Evolutionary conservation across 805 yeast genomes (phyloP).

Genomic region (Candida boidinii): DNA sequence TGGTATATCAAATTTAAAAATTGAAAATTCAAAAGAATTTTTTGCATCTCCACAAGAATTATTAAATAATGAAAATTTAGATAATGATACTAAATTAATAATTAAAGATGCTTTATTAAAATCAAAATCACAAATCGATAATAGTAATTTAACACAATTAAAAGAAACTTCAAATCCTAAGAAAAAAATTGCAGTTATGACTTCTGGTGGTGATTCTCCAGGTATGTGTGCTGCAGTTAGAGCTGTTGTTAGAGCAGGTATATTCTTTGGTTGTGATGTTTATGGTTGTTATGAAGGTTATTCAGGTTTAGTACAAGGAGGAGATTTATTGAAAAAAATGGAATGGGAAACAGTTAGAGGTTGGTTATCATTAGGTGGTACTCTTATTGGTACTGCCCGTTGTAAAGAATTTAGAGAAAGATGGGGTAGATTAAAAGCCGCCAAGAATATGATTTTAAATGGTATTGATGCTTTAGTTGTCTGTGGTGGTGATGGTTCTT

Average conservation of each 20-base stretch:
- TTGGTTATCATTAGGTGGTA: slow-evolving; percentile 65
- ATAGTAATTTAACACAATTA: slow-evolving; percentile 4
- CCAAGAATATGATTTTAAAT: slow-evolving; percentile 54
- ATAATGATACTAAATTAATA: neutral
- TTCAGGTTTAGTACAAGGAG: slow-evolving; percentile 64
- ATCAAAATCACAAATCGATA: too few species aligned
- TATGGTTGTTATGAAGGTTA: slow-evolving; percentile 69
- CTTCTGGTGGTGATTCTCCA: slow-evolving; percentile 78
- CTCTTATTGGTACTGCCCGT: slow-evolving; percentile 73
- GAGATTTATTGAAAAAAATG: slow-evolving; percentile 51
- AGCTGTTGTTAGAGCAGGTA: slow-evolving; percentile 64
- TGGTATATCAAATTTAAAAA: slow-evolving; percentile 21
- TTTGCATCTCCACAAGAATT: slow-evolving; percentile 5
- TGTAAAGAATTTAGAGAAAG: slow-evolving; percentile 60
- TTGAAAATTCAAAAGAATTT: slow-evolving; percentile 28
- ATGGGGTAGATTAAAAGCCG: slow-evolving; percentile 54
- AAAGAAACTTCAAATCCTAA: slow-evolving; percentile 4
- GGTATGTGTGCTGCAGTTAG: slow-evolving; percentile 76
- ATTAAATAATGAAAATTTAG: neutral
- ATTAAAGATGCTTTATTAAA: too few species aligned
- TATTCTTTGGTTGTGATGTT: slow-evolving; percentile 54
- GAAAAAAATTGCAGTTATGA: slow-evolving; percentile 62
- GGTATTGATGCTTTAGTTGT: slow-evolving; percentile 76
- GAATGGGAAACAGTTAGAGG: slow-evolving; percentile 69
- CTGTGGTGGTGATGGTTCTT: slow-evolving; percentile 79